These are phyloP conservation scores for Geosmithia flava DNA, from an alignment of 2,329 filamentous ascomycete species.

Conservation along the genomic window DNA sequence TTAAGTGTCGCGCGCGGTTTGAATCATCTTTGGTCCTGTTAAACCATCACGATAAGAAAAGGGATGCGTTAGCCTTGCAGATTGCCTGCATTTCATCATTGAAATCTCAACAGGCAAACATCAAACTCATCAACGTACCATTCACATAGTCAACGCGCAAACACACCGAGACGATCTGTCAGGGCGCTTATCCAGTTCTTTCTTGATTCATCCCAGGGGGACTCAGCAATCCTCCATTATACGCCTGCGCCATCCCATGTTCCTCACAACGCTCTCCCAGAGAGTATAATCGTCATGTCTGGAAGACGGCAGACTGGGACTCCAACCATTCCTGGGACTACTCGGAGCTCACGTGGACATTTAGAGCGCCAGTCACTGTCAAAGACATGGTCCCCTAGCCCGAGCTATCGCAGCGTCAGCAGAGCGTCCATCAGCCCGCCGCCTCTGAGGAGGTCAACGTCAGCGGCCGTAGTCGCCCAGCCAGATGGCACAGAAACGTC, in stretches of 20 bases:
- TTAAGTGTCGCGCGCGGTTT: background rate
- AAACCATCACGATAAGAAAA: background rate
- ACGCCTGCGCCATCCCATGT: background rate
- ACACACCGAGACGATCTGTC: no score
- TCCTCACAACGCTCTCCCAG: background rate
- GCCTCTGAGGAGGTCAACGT: constrained; percentile 1
- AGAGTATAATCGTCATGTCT: background rate
- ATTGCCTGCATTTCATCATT: no score
- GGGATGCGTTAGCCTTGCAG: no score
- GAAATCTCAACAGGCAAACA: no score
- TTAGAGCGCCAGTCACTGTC: background rate
- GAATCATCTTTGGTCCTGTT: background rate
- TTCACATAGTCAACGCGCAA: no score
- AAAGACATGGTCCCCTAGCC: background rate
- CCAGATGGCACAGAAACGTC: background rate
- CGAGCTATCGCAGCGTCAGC: background rate
- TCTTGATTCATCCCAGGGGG: no score
- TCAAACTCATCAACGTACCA: no score
- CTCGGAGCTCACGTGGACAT: background rate
- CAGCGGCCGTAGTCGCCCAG: background rate
- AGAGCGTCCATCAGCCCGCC: constrained; percentile 1
- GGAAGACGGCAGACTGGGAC: background rate
- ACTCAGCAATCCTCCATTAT: background rate
- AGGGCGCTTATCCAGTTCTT: no score
- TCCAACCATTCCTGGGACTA: background rate